A percentile compares a stretch with the other conserved stretches of the same genome.
Conservation (phyloP, 1,139 yeast genomes). For the Geotrichum siamense region DNA sequence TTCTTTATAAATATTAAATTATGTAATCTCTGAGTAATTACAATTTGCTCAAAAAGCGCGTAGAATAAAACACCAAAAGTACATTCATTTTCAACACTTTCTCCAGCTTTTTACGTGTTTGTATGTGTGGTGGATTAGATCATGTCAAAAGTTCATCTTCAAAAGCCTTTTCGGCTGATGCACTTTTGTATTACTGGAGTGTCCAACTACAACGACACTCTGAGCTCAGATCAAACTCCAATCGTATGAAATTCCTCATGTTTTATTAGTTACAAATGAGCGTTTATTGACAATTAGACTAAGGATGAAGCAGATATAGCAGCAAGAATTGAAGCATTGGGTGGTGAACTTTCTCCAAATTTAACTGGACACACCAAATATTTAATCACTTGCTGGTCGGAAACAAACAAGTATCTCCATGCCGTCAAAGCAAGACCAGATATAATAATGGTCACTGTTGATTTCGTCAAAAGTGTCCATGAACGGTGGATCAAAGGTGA, state of each 20-base stretch:
- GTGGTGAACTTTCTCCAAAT: constrained; percentile 55
- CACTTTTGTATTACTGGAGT: constrained; percentile 17
- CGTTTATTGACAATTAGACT: constrained; percentile 6
- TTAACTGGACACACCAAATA: constrained; percentile 61
- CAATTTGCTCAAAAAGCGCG: too few relatives aligned
- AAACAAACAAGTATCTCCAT: constrained; percentile 59
- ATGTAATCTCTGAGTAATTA: too few relatives aligned
- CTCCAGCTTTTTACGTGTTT: too few relatives aligned
- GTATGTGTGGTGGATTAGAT: too few relatives aligned
- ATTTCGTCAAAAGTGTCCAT: constrained; percentile 42
- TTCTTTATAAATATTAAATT: too few relatives aligned
- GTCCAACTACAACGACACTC: constrained; percentile 9
- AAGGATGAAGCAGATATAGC: constrained; percentile 21
- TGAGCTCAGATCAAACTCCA: background rate
- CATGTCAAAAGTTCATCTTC: constrained; percentile 2
- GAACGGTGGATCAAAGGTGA: constrained; percentile 50
- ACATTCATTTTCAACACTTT: too few relatives aligned
- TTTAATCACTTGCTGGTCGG: constrained; percentile 57
- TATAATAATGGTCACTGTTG: constrained; percentile 47
- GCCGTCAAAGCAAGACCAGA: constrained; percentile 56
- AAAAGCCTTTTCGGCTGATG: constrained; percentile 16
- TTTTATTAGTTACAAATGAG: background rate
- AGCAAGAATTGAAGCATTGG: constrained; percentile 45
- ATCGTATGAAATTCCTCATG: constrained; percentile 5
- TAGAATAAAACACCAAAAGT: too few relatives aligned